These are phyloP conservation scores for Colletotrichum spinosum DNA, from an alignment of 2,329 filamentous ascomycete genomes.

Conservation along the genomic window DNA sequence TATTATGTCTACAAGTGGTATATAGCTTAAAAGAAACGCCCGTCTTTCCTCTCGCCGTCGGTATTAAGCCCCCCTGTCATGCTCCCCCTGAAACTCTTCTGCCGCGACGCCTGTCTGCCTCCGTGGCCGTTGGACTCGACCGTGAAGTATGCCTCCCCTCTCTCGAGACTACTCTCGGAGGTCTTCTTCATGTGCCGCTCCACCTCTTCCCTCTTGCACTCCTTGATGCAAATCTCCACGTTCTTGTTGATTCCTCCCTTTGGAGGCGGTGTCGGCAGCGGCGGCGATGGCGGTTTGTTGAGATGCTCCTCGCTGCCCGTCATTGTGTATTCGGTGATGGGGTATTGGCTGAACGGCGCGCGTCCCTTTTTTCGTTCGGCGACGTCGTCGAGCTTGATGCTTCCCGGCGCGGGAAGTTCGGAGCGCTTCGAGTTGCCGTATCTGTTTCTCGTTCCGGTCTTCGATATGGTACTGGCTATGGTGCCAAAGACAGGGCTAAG, in stretches of 20 bases:
- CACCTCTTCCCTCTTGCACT: constrained; percentile 10
- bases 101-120: background rate
- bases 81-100: constrained; percentile 6
- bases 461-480: constrained; percentile 17
- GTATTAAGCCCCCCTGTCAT: background rate
- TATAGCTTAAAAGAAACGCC: background rate
- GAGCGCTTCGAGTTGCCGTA: constrained; percentile 23
- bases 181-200: background rate
- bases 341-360: constrained; percentile 26
- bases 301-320: constrained; percentile 31
- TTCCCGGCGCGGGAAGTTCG: constrained; percentile 24
- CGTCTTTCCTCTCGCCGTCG: background rate
- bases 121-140: background rate
- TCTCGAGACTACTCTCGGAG: constrained; percentile 16
- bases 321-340: constrained; percentile 26
- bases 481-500: constrained; percentile 29
- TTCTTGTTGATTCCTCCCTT: constrained; percentile 30
- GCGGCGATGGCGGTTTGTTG: background rate
- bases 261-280: constrained; percentile 1
- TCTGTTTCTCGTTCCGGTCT: constrained; percentile 14
- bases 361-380: constrained; percentile 24
- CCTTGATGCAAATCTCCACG: constrained; percentile 27
- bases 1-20: too few species aligned
- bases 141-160: constrained; percentile 10
- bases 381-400: constrained; percentile 29